Evolutionary conservation across 805 yeast genomes (phyloP).

Genomic region (Candida ascalaphidarum): DNA sequence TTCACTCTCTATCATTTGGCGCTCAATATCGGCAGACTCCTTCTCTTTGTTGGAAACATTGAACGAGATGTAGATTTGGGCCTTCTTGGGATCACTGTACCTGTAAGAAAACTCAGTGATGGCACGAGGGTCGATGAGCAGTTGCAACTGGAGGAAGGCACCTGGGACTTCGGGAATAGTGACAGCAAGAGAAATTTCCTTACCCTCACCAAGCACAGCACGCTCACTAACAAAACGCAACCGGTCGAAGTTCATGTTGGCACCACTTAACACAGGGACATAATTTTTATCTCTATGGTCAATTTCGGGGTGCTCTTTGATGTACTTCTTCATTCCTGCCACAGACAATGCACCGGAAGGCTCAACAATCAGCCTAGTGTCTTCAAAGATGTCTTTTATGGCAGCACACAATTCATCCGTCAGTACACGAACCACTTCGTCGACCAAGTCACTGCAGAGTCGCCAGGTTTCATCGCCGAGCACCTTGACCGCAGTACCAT

Average conservation of each 20-base stretch:
- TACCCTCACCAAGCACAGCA: constrained; percentile 97
- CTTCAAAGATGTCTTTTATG: constrained; percentile 92
- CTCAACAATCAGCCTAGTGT: constrained; percentile 87
- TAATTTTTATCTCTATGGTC: constrained; percentile 66
- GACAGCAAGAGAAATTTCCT: constrained; percentile 85
- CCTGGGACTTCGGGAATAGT: constrained; percentile 93
- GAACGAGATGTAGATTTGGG: constrained; percentile 84
- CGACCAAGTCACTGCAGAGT: constrained; percentile 69
- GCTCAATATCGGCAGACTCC: constrained; percentile 61
- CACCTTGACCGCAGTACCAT: constrained; percentile 92
- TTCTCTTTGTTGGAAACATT: constrained; percentile 66
- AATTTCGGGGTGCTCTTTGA: constrained; percentile 57
- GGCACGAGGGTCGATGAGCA: constrained; percentile 73
- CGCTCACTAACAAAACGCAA: constrained; percentile 93
- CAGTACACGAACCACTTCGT: constrained; percentile 74
- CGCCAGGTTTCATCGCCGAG: constrained; percentile 91
- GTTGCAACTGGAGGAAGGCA: constrained; percentile 71
- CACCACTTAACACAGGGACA: constrained; percentile 87
- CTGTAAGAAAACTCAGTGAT: constrained; percentile 95
- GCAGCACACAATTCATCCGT: constrained; percentile 97
- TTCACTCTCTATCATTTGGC: constrained; percentile 51
- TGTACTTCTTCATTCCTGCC: constrained; percentile 86
- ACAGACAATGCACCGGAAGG: constrained; percentile 97
- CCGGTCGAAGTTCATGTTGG: constrained; percentile 97
- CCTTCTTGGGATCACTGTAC: constrained; percentile 44